phyloP scores from a whole-genome alignment of 352 stramenopile species.

The Phytophthora litchii region DNA sequence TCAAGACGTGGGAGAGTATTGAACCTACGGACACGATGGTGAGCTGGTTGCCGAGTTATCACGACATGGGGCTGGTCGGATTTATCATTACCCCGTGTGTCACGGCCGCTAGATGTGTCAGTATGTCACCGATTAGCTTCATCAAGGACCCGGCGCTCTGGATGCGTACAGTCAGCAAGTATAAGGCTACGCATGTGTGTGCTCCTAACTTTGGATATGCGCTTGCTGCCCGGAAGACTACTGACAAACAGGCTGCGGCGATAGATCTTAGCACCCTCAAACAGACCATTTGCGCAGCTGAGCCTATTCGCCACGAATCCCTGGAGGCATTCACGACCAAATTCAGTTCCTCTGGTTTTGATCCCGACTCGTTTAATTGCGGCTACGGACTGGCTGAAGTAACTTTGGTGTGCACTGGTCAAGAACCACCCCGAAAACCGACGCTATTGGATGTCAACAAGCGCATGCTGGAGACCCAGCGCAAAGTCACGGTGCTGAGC shows the following conservation, averaged over 20 bases:
- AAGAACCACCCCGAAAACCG: slow-evolving; percentile 64
- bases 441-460: slow-evolving; percentile 77
- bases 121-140: slow-evolving; percentile 87
- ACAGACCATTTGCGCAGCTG: slow-evolving; percentile 79
- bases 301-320: slow-evolving; percentile 81
- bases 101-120: slow-evolving; percentile 65
- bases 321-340: slow-evolving; percentile 77
- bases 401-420: slow-evolving; percentile 80
- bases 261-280: slow-evolving; percentile 76
- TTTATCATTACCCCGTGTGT: slow-evolving; percentile 78
- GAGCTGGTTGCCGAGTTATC: slow-evolving; percentile 82
- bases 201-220: slow-evolving; percentile 86
- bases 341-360: slow-evolving; percentile 63
- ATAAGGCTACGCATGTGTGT: slow-evolving; percentile 80
- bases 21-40: slow-evolving; percentile 65
- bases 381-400: slow-evolving; percentile 83
- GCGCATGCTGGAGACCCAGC: slow-evolving; percentile 59
- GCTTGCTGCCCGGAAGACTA: slow-evolving; percentile 76
- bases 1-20: slow-evolving; percentile 83
- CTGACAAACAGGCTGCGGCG: slow-evolving; percentile 52
- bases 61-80: slow-evolving; percentile 87
- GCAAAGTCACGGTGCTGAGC: slow-evolving; percentile 45
- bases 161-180: slow-evolving; percentile 78
- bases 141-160: slow-evolving; percentile 86
- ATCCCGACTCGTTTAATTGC: slow-evolving; percentile 81